These are phyloP conservation scores for Alternaria arborescens DNA, from an alignment of 2,329 filamentous ascomycete species.

Conservation along the genomic window DNA sequence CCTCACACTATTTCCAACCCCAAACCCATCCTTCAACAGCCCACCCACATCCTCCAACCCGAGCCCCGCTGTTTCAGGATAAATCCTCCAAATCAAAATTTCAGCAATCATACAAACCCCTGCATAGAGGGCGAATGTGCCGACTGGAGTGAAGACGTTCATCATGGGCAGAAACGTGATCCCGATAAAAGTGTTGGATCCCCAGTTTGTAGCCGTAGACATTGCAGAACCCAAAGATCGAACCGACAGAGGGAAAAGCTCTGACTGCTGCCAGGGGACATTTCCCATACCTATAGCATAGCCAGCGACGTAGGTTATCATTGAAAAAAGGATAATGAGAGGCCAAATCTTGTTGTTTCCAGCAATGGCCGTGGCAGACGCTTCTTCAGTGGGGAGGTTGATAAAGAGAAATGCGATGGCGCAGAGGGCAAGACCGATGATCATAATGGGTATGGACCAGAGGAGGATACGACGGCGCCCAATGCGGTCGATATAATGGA, in stretches of 20 bases:
- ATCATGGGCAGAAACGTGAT: slow-evolving; percentile 90
- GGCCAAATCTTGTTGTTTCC: slow-evolving; percentile 32
- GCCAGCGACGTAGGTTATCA: slow-evolving; percentile 83
- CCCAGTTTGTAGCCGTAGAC: slow-evolving; percentile 86
- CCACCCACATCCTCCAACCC: slow-evolving; percentile 81
- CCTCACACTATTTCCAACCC: slow-evolving; percentile 55
- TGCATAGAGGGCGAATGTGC: slow-evolving; percentile 85
- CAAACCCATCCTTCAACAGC: slow-evolving; percentile 77
- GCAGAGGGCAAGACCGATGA: slow-evolving; percentile 73
- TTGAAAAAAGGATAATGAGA: slow-evolving; percentile 71
- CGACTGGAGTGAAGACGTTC: slow-evolving; percentile 74
- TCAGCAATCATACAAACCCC: slow-evolving; percentile 74
- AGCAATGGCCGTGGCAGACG: slow-evolving; percentile 19
- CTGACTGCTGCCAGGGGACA: slow-evolving; percentile 95
- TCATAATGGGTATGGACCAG: slow-evolving; percentile 85
- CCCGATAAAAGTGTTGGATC: slow-evolving; percentile 83
- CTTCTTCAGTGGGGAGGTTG: slow-evolving; percentile 51
- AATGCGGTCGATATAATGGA: slow-evolving; percentile 55
- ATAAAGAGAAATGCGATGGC: slow-evolving; percentile 76
- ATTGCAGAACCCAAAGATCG: slow-evolving; percentile 76
- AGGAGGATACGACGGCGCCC: slow-evolving; percentile 71
- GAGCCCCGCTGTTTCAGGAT: slow-evolving; percentile 86
- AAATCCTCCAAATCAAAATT: slow-evolving; percentile 73
- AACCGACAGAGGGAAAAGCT: slow-evolving; percentile 82
- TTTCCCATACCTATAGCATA: slow-evolving; percentile 91